Base-by-base conservation (phyloP, 768 basidiomycete genomes). In the Suillus brevipes region DNA sequence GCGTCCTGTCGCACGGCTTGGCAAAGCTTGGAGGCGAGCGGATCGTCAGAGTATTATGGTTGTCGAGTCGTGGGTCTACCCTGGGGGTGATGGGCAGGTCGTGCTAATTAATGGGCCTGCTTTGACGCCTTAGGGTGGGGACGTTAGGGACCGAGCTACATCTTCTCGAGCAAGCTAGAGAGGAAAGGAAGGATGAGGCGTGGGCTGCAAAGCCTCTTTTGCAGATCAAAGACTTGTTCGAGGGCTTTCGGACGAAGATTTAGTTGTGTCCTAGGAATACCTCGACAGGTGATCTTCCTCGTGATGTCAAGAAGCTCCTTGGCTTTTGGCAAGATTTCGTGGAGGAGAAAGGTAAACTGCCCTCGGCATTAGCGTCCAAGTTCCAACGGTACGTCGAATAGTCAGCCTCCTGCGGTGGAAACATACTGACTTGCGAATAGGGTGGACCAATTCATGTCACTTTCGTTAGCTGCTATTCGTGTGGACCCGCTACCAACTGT, bases 11-110 rank as follows among this genome's bases (percentile, higher is more conserved):
- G 90, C 91, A 10, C 79, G 93, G 43, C 74, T 94, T 58, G 89
- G 88, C 60, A 92, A 92, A 74, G 90, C 82, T 6, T 95, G 93
- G 93, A 87, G 85, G 69, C 81, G 92, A 23, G 89, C 91, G 0
- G 89, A 91, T 64, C 73, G 84, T 0, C 79, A 81, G 25, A 85
- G 85, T n/a, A 69, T 87, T 55, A 79, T 82, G 9, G 82, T 81
- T 3, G 83, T 92, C 36, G 89, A 92, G 67, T 80, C 82, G 4
- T 93, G 92, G 92, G 84, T 88, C 0, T 82, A 86, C 69, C 75
- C 79, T 36, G 75, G 73, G 61, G 73, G 73, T 12, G 78, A 77
- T 50, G 81, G 71, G 1, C 76, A 75, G 6, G 70, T 71, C 2
- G 66, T 66, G 9, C 47, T 67, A 63, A 73, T 68, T 5, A 68